Percentiles rank a stretch among this genome's conserved stretches.
phyloP scores from a whole-genome alignment of 805 yeast species.

The Lipomyces anomalus region DNA sequence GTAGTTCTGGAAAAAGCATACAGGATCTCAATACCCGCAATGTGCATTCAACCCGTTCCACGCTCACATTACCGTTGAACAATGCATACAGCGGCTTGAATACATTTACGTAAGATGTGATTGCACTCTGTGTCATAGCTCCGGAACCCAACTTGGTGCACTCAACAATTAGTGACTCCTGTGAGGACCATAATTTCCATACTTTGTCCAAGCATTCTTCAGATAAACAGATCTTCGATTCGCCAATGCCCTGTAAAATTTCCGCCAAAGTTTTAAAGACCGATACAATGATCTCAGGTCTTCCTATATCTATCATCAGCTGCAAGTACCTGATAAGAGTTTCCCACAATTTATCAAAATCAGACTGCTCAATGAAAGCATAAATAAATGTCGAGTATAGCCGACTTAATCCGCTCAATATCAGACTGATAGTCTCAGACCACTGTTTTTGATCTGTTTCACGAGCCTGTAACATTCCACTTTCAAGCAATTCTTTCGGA shows the following conservation, averaged over 20 bases:
- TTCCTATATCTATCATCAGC: slow-evolving; percentile 37
- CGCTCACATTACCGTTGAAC: slow-evolving; percentile 33
- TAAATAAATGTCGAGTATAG: slow-evolving; percentile 50
- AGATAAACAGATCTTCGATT: slow-evolving; percentile 11
- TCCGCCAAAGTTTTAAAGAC: slow-evolving; percentile 52
- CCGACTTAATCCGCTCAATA: slow-evolving; percentile 60
- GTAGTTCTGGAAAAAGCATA: slow-evolving; percentile 67
- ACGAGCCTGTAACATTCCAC: slow-evolving; percentile 22
- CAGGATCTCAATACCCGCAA: slow-evolving; percentile 57
- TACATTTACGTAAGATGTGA: slow-evolving; percentile 52
- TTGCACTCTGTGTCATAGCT: slow-evolving; percentile 41
- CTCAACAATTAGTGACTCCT: slow-evolving; percentile 24
- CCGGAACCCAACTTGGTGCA: slow-evolving; percentile 33
- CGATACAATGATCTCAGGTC: slow-evolving; percentile 50
- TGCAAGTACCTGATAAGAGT: slow-evolving; percentile 48
- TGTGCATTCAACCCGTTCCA: slow-evolving; percentile 43
- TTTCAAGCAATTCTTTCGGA: slow-evolving; percentile 9
- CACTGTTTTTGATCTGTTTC: slow-evolving; percentile 38
- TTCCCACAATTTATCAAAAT: slow-evolving; percentile 46
- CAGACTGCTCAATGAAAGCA: slow-evolving; percentile 31
- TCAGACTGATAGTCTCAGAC: slow-evolving; percentile 57
- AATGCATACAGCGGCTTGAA: slow-evolving; percentile 49
- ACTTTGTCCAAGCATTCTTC: slow-evolving; percentile 16
- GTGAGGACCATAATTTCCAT: slow-evolving; percentile 39
- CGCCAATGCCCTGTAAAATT: slow-evolving; percentile 36